These are phyloP conservation scores for Zygnema circumcarinatum DNA, from an alignment of 139 green algal species.

Conservation along the genomic window DNA sequence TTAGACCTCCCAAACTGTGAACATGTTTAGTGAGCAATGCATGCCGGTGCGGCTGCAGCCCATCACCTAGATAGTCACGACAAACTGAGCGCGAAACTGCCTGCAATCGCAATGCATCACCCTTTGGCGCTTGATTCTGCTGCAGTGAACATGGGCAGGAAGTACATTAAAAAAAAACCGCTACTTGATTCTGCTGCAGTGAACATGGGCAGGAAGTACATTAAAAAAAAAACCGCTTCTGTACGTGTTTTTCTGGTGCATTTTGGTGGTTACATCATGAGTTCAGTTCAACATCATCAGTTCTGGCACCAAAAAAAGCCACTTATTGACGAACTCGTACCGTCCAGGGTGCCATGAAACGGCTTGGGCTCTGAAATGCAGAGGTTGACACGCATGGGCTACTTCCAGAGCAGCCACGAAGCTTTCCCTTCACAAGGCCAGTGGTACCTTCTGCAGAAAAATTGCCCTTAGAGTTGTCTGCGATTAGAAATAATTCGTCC, in stretches of 20 bases:
- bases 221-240: neutral
- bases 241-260: no score
- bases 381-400: constrained; percentile 17
- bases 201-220: neutral
- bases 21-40: no score
- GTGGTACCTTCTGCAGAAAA: no score
- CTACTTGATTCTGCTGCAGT: neutral
- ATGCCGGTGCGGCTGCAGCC: no score
- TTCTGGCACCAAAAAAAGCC: neutral
- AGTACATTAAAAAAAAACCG: neutral
- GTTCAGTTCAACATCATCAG: neutral
- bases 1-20: no score
- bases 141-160: neutral
- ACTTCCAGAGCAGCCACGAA: neutral
- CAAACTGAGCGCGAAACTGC: no score
- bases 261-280: neutral
- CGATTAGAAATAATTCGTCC: no score
- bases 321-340: neutral
- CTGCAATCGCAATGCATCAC: no score
- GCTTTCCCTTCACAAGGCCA: neutral
- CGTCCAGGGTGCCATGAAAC: constrained; percentile 26
- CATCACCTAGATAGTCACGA: no score
- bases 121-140: no score
- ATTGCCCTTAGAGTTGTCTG: no score
- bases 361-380: neutral